Evolutionary conservation across 2,329 filamentous ascomycete genomes (phyloP).

Genomic region (Neofusicoccum ribis): DNA sequence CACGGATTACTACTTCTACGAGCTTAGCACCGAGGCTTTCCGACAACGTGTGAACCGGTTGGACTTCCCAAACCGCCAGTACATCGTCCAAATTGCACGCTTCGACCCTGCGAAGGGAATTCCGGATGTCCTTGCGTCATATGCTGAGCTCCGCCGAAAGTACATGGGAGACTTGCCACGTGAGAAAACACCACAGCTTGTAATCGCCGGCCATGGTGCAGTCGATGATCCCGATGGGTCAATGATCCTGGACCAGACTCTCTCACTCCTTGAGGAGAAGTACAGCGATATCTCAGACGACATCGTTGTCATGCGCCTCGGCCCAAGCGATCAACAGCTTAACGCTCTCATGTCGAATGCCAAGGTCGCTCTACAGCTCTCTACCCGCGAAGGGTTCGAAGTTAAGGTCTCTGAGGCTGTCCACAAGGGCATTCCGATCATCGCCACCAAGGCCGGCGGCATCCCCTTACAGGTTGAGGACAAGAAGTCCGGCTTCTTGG

Average conservation of each 20-base stretch:
- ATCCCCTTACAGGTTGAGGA: constrained; percentile 78
- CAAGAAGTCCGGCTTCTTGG: constrained; percentile 70
- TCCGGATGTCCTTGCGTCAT: constrained; percentile 72
- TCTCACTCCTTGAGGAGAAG: constrained; percentile 63
- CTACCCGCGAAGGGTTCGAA: constrained; percentile 80
- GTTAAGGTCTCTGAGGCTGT: constrained; percentile 83
- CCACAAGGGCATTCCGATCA: constrained; percentile 76
- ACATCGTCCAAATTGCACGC: constrained; percentile 77
- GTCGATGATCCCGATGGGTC: constrained; percentile 79
- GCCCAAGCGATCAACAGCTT: constrained; percentile 76
- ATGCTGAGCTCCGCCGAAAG: constrained; percentile 68
- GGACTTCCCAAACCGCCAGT: constrained; percentile 62
- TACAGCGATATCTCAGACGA: constrained; percentile 54
- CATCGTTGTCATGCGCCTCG: constrained; percentile 74
- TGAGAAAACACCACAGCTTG: constrained; percentile 65
- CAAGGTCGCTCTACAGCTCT: constrained; percentile 74
- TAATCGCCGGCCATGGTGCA: constrained; percentile 76
- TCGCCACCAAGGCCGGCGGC: constrained; percentile 73
- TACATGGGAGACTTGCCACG: constrained; percentile 54
- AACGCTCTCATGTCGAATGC: constrained; percentile 74
- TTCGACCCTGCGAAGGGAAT: constrained; percentile 86
- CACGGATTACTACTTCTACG: constrained; percentile 69
- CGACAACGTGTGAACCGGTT: constrained; percentile 61
- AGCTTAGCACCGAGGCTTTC: constrained; percentile 67
- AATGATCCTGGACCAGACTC: constrained; percentile 70